Evolutionary conservation across 768 basidiomycete genomes (phyloP).

Genomic region (Termitomyces sp.): DNA sequence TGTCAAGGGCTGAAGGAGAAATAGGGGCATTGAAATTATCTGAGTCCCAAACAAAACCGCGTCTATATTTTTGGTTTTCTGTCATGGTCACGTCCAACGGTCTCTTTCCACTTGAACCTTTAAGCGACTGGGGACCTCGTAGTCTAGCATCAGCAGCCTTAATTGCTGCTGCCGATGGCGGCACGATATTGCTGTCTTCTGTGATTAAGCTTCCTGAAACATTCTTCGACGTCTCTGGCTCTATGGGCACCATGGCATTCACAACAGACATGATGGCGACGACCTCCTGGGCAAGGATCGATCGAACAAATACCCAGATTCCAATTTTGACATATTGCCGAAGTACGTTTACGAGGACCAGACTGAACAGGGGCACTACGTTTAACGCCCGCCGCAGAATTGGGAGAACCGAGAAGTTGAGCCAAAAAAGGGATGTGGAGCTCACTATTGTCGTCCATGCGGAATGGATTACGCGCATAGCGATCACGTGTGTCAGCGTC

Average conservation of each 20-base stretch:
- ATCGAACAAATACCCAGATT: too few species aligned
- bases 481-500: background rate
- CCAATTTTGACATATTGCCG: too few species aligned
- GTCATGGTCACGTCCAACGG: background rate
- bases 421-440: background rate
- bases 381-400: background rate
- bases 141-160: background rate
- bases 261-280: too few species aligned
- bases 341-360: background rate
- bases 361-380: background rate
- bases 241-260: too few species aligned
- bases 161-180: background rate
- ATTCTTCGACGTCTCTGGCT: too few species aligned
- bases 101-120: background rate
- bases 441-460: background rate
- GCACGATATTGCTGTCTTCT: background rate
- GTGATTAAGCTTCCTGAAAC: too few species aligned
- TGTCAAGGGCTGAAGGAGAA: background rate
- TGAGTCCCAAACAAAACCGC: background rate
- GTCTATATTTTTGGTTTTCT: background rate
- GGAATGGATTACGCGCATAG: background rate
- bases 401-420: background rate
- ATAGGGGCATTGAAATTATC: background rate
- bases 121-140: background rate
- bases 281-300: too few species aligned